Evolutionary conservation across 2,329 filamentous ascomycete genomes (phyloP).

Genomic region (Westerdykella aurantiaca): DNA sequence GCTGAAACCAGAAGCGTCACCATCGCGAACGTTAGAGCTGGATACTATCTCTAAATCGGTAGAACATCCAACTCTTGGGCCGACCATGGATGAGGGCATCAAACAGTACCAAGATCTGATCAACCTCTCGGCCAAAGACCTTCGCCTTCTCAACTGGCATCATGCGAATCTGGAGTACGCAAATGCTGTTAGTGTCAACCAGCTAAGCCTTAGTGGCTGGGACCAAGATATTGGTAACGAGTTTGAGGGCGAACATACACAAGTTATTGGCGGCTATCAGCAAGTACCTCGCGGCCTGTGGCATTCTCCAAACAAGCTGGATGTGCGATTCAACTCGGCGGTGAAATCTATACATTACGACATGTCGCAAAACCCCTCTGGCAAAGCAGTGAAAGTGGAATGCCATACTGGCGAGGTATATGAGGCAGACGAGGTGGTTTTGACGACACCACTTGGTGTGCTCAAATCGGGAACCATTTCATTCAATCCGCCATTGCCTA

Average conservation of each 20-base stretch:
- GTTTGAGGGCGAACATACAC: constrained; percentile 90
- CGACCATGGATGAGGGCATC: constrained; percentile 89
- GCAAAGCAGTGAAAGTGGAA: constrained; percentile 40
- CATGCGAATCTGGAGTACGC: constrained; percentile 97
- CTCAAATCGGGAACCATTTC: constrained; percentile 73
- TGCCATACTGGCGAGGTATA: constrained; percentile 72
- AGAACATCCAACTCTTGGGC: constrained; percentile 68
- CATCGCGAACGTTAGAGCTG: constrained; percentile 64
- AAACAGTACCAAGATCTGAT: constrained; percentile 78
- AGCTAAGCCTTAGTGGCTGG: constrained; percentile 84
- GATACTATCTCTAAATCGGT: constrained; percentile 57
- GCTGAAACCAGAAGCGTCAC: constrained; percentile 57
- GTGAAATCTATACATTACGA: constrained; percentile 68
- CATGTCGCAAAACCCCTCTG: constrained; percentile 8
- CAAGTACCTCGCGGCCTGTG: constrained; percentile 84
- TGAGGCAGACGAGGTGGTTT: constrained; percentile 84
- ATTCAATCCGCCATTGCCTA: constrained; percentile 88
- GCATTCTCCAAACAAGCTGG: constrained; percentile 67
- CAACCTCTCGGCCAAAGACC: constrained; percentile 77
- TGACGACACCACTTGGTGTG: constrained; percentile 85
- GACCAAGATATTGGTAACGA: constrained; percentile 98
- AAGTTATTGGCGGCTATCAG: constrained; percentile 90
- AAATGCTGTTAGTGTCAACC: constrained; percentile 82
- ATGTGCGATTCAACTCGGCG: constrained; percentile 66
- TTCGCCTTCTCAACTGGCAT: constrained; percentile 94